Evolutionary conservation across 2,329 filamentous ascomycete species (phyloP), one percentile per base, ranked within the genome.

Genomic region (Coniochaeta sp.): DNA sequence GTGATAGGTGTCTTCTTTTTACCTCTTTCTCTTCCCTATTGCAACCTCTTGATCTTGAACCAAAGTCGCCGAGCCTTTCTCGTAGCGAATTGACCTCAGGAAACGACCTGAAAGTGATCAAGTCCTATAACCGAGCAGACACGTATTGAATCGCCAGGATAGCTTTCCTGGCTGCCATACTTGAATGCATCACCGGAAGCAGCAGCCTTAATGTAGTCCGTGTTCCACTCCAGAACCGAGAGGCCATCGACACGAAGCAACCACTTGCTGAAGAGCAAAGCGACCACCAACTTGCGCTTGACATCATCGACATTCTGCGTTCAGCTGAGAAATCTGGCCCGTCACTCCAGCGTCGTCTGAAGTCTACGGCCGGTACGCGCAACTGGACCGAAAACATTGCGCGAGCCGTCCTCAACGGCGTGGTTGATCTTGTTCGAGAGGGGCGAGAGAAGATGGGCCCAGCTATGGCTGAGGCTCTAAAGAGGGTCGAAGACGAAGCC

Each of bases 391-490:
- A 64, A 33, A 61, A 36, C 40, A 57, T 66, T 31, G 61, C 64
- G 11, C 62, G 66, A 36, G 61, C 59, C 34, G 62, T 62, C 8
- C 60, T 67, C 7, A 61, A 65, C 62, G 52, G 61, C 22, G 58
- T 67, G 9, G 62, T 65, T 57, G 63, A 62, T 36, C 60, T 61
- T 22, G 59, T 67, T 44, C 62, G 64, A 58, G 61, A 60, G 28
- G 62, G 63, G 9, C 50, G 63, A 22, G 28, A 26, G 22, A 26
- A 57, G 34, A 64, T 66, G 61, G 62, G 64, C 7, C 50, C 36
- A 1, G 65, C 63, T 58, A 65, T 67, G 65, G 43, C 61, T n/a
- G 61, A 60, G 34, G 64, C 65, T n/a, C 59, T 67, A 6, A 63
- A 64, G 58, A 19, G 16, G 58, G 65, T 59, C 28, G 63, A 63